A percentile compares a stretch with the other conserved stretches of the same genome.
Conservation (phyloP, 2,329 filamentous ascomycete genomes). For the Neoscytalidium dimidiatum region DNA sequence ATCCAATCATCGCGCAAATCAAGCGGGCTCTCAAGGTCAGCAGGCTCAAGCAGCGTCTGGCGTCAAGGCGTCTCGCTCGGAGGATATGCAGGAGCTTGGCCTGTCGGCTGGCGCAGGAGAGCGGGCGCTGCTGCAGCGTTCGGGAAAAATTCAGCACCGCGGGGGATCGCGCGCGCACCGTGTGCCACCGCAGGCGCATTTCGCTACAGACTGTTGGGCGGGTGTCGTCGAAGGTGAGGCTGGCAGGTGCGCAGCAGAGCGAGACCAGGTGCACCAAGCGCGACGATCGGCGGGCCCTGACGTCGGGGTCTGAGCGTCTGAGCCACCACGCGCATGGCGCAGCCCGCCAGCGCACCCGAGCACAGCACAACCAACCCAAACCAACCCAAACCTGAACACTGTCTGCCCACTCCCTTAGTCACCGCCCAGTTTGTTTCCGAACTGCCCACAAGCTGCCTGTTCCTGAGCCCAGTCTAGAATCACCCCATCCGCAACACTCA, state of each 20-base stretch:
- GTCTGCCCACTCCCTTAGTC: slow-evolving; percentile 1
- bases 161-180: neutral
- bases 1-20: too few species aligned
- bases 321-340: slow-evolving; percentile 13
- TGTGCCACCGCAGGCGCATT: neutral
- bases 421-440: neutral
- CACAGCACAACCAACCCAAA: neutral
- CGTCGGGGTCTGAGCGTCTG: neutral
- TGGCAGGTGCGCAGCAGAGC: neutral
- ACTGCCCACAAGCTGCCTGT: neutral
- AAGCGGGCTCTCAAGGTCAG: neutral
- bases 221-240: neutral
- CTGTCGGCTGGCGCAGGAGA: neutral
- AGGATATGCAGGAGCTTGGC: neutral
- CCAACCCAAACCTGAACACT: too few species aligned
- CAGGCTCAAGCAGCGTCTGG: slow-evolving; percentile 11
- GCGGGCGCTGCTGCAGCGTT: neutral
- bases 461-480: neutral
- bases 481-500: neutral
- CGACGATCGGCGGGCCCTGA: slow-evolving; percentile 2
- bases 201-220: neutral
- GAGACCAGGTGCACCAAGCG: neutral
- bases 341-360: neutral
- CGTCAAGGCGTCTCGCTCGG: neutral
- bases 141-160: neutral